A percentile compares a stretch with the other conserved stretches of the same genome.
Evolutionary conservation across 208 protist genomes (phyloP).

Genomic region (Trypanosoma rangeli): DNA sequence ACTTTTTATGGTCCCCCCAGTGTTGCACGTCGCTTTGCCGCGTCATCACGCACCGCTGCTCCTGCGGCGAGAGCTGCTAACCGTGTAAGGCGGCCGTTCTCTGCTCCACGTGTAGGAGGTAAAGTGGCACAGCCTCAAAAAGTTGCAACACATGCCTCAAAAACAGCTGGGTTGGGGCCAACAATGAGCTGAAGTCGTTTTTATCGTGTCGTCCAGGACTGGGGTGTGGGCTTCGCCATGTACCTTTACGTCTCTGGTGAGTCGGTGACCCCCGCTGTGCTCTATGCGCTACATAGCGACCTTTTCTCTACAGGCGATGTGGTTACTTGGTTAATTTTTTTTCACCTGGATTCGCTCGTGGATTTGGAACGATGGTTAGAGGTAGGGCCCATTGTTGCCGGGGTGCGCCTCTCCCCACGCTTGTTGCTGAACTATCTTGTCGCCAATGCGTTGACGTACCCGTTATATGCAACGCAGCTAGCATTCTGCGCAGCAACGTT

Average conservation of each 20-base stretch:
- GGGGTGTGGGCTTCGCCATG: constrained; percentile 50
- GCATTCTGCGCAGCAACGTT: constrained; percentile 48
- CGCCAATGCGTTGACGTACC: constrained; percentile 54
- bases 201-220: constrained; percentile 50
- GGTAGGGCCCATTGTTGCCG: constrained; percentile 41
- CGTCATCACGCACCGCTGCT: not conserved
- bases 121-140: not conserved
- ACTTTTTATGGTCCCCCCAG: not conserved
- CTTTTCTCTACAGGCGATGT: constrained; percentile 54
- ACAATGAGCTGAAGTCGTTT: constrained; percentile 59
- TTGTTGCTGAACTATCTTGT: constrained; percentile 73
- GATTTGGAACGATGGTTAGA: constrained; percentile 49
- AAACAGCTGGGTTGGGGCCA: constrained; percentile 24
- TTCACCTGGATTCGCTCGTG: constrained; percentile 19
- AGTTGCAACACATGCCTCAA: constrained; percentile 12
- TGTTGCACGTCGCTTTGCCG: not conserved
- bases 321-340: constrained; percentile 36
- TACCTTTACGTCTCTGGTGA: constrained; percentile 78
- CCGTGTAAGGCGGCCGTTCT: not conserved
- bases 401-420: constrained; percentile 49
- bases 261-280: constrained; percentile 44
- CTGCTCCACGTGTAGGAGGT: not conserved
- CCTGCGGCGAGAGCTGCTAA: not conserved
- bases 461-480: constrained; percentile 49
- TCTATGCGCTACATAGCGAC: constrained; percentile 62